Percentiles rank a stretch among this genome's conserved stretches.
Conservation (phyloP, 2,329 filamentous ascomycete genomes). For the Arthrinium puccinioides region DNA sequence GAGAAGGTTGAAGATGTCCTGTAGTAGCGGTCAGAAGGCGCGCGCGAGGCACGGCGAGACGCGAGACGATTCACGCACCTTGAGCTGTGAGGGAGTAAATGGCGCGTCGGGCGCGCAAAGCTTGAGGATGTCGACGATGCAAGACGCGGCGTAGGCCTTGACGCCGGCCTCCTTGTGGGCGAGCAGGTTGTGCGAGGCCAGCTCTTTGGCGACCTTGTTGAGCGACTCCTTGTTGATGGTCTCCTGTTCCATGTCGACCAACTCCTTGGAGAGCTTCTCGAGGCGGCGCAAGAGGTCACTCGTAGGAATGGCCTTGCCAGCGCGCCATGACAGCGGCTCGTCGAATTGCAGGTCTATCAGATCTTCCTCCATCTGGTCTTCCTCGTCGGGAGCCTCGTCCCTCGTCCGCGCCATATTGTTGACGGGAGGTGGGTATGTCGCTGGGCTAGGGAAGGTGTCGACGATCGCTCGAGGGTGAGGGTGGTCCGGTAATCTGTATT, state of each 20-base stretch:
- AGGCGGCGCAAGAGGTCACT: conserved; percentile 76
- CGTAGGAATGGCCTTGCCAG: conserved; percentile 81
- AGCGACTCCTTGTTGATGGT: conserved; percentile 78
- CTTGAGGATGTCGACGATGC: conserved; percentile 86
- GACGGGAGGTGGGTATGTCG: not conserved
- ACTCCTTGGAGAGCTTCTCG: conserved; percentile 72
- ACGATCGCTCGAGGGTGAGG: too few species aligned
- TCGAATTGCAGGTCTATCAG: conserved; percentile 63
- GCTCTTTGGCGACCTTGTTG: conserved; percentile 72
- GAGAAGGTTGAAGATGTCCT: conserved; percentile 93
- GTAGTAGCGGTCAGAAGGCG: conserved; percentile 6
- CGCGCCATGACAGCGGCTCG: conserved; percentile 82
- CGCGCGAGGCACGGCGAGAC: not conserved
- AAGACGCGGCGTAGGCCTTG: conserved; percentile 80
- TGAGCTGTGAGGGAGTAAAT: conserved; percentile 82
- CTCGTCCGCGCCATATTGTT: conserved; percentile 3
- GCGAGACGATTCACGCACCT: conserved; percentile 48
- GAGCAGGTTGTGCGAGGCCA: conserved; percentile 74
- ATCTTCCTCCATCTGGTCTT: conserved; percentile 30
- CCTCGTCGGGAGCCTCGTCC: conserved; percentile 12
- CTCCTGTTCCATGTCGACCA: conserved; percentile 82
- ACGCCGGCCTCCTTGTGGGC: conserved; percentile 92
- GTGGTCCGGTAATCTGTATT: too few species aligned
- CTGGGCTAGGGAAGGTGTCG: not conserved
- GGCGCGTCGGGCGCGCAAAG: conserved; percentile 93